Percentiles rank a stretch among this genome's conserved stretches.
phyloP scores from a whole-genome alignment of 78 protist genomes.

The Isochrysis galbana region DNA sequence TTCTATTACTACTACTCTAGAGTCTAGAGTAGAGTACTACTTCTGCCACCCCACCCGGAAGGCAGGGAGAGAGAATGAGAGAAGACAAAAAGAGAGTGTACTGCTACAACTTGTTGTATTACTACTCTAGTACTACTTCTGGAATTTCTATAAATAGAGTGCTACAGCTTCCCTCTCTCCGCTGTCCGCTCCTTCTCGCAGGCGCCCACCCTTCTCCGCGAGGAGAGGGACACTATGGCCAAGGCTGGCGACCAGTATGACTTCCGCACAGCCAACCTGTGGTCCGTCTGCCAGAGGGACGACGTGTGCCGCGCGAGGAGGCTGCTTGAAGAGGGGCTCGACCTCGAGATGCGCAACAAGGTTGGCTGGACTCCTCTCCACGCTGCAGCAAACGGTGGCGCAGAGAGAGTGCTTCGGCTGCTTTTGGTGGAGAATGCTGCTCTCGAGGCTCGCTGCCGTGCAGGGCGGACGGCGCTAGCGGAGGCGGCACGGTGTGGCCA shows the following conservation, averaged over 20 bases:
- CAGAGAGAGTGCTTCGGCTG: neutral
- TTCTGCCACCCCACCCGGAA: too few species aligned
- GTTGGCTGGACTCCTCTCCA: neutral
- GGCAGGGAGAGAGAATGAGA: too few species aligned
- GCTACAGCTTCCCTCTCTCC: too few species aligned
- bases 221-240: neutral
- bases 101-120: too few species aligned
- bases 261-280: neutral
- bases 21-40: too few species aligned
- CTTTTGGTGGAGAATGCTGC: neutral
- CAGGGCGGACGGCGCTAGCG: neutral
- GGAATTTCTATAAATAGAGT: too few species aligned
- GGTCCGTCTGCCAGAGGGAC: neutral
- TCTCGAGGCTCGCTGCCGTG: neutral
- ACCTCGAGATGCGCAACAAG: neutral
- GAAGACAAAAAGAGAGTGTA: too few species aligned
- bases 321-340: neutral
- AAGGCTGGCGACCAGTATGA: neutral
- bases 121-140: too few species aligned
- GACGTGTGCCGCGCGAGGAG: neutral
- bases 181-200: too few species aligned
- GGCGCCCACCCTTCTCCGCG: too few species aligned
- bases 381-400: neutral
- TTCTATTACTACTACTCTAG: too few species aligned
- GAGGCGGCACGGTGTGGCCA: neutral